phyloP scores from a whole-genome alignment of 306 rosid species.

The Delonix regia region DNA sequence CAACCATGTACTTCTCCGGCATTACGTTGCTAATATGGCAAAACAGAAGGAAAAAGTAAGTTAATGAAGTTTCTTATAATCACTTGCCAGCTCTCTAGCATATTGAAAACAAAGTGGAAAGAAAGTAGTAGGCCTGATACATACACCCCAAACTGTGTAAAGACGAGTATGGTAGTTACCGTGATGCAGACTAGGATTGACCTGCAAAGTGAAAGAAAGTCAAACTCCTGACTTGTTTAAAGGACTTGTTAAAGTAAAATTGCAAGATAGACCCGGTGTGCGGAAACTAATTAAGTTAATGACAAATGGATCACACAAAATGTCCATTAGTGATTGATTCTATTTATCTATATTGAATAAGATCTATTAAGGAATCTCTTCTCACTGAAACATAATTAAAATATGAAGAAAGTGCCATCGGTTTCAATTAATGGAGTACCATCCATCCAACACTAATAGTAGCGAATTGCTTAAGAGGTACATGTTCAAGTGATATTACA shows the following conservation, averaged over 20 bases:
- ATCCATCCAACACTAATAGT: slow-evolving; percentile 20
- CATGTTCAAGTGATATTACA: neutral
- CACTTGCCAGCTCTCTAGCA: too few relatives aligned
- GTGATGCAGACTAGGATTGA: neutral
- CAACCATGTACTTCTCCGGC: neutral
- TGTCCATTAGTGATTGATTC: too few relatives aligned
- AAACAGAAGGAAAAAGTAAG: neutral
- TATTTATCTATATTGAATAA: too few relatives aligned
- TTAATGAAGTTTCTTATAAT: neutral
- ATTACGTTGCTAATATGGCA: neutral
- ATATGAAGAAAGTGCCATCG: neutral
- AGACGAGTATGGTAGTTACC: slow-evolving; percentile 12
- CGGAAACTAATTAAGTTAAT: too few relatives aligned
- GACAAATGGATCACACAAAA: too few relatives aligned
- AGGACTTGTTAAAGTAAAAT: too few relatives aligned
- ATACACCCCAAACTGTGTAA: slow-evolving; percentile 13
- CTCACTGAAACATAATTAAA: neutral
- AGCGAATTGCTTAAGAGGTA: neutral
- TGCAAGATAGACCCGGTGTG: too few relatives aligned
- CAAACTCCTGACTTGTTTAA: neutral
- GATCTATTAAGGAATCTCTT: too few relatives aligned
- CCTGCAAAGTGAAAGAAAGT: neutral
- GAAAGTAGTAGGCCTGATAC: neutral
- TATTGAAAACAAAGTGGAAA: too few relatives aligned
- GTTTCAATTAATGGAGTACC: slow-evolving; percentile 4